Percentiles rank a stretch among this genome's conserved stretches.
Conservation (phyloP, 2,329 filamentous ascomycete species). For the Colletotrichum melonis region DNA sequence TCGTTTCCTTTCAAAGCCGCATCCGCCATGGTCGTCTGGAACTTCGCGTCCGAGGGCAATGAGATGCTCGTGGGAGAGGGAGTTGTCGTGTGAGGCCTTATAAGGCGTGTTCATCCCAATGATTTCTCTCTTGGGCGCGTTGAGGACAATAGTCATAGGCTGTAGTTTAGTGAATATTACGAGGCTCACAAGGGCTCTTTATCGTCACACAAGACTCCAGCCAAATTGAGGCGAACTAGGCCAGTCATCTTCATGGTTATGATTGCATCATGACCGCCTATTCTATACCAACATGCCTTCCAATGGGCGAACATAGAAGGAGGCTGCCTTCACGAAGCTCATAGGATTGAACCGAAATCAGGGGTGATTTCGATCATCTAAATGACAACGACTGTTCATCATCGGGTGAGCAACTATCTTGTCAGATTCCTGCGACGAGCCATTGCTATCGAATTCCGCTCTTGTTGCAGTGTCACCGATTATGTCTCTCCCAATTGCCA, state of each 20-base stretch:
- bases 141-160: background rate
- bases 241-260: background rate
- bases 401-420: background rate
- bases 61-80: background rate
- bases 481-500: background rate
- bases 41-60: background rate
- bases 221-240: background rate
- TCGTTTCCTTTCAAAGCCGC: background rate
- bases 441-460: background rate
- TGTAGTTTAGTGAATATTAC: background rate
- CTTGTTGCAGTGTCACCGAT: background rate
- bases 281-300: background rate
- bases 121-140: background rate
- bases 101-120: background rate
- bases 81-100: background rate
- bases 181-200: background rate
- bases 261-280: background rate
- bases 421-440: background rate
- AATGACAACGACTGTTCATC: background rate
- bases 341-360: background rate
- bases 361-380: background rate
- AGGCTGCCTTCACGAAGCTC: background rate
- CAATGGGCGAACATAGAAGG: background rate
- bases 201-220: background rate
- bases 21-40: background rate